These are phyloP conservation scores for Teunomyces barrocoloradensis DNA, from an alignment of 805 yeast species.

Conservation along the genomic window DNA sequence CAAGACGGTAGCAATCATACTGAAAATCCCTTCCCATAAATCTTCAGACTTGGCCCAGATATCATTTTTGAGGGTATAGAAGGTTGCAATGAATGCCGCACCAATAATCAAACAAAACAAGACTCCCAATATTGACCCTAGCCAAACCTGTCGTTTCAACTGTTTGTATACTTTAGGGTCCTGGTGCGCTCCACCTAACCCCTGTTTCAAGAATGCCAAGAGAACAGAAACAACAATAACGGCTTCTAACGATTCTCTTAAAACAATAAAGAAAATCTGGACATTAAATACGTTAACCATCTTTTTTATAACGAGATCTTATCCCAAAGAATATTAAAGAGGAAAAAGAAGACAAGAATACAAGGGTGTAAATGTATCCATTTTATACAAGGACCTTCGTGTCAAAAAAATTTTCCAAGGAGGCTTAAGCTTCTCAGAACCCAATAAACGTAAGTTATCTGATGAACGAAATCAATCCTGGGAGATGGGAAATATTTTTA, in stretches of 20 bases:
- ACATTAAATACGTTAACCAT: conserved; percentile 27
- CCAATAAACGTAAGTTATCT: conserved; percentile 1
- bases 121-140: conserved; percentile 20
- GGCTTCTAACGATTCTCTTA: conserved; percentile 27
- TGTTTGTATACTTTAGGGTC: conserved; percentile 20
- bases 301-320: neutral
- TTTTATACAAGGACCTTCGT: neutral
- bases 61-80: conserved; percentile 19
- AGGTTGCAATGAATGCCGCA: conserved; percentile 22
- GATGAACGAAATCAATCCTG: neutral
- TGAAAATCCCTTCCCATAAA: conserved; percentile 26
- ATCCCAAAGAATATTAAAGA: neutral
- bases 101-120: conserved; percentile 20
- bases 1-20: conserved; percentile 23
- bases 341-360: neutral
- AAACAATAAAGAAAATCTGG: conserved; percentile 24
- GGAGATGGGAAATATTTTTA: neutral
- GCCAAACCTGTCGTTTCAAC: conserved; percentile 20
- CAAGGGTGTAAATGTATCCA: neutral
- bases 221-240: conserved; percentile 26
- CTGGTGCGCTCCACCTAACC: conserved; percentile 20
- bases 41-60: conserved; percentile 23
- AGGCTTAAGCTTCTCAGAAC: neutral
- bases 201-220: conserved; percentile 27
- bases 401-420: neutral